Evolutionary conservation across 305 asterid genomes (phyloP).

Genomic region (Fraxinus xanthoxyloides): DNA sequence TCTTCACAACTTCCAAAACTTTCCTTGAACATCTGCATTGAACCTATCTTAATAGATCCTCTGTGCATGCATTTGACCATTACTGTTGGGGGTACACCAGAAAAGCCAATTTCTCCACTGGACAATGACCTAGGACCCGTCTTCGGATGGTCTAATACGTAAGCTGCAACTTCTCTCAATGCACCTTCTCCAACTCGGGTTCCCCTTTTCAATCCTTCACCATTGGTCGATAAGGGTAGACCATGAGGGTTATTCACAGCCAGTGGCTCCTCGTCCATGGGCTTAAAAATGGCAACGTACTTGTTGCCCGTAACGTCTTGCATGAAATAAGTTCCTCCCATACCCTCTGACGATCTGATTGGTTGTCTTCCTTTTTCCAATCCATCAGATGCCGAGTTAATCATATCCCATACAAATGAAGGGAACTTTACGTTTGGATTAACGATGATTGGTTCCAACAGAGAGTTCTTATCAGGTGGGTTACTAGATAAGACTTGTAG

Average conservation of each 20-base stretch:
- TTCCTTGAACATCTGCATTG: conserved; percentile 41
- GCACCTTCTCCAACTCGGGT: conserved; percentile 53
- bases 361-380: conserved; percentile 36
- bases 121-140: conserved; percentile 34
- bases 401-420: conserved; percentile 26
- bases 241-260: conserved; percentile 44
- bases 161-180: conserved; percentile 47
- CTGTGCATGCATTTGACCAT: conserved; percentile 36
- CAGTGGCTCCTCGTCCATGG: conserved; percentile 48
- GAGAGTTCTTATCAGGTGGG: conserved; percentile 5
- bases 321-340: conserved; percentile 51
- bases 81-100: conserved; percentile 46
- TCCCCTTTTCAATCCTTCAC: conserved; percentile 50
- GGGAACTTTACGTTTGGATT: conserved; percentile 31
- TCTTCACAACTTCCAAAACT: conserved; percentile 52
- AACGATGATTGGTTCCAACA: conserved; percentile 34
- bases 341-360: conserved; percentile 42
- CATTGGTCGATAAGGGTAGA: conserved; percentile 36
- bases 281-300: conserved; percentile 44
- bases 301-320: conserved; percentile 39
- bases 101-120: conserved; percentile 35
- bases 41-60: conserved; percentile 41
- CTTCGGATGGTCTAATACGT: conserved; percentile 44
- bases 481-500: conserved; percentile 6
- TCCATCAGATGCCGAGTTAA: conserved; percentile 34